Percentiles rank a stretch among this genome's conserved stretches.
Evolutionary conservation across 2,329 filamentous ascomycete species (phyloP).

Genomic region (Alternaria incomplexa): DNA sequence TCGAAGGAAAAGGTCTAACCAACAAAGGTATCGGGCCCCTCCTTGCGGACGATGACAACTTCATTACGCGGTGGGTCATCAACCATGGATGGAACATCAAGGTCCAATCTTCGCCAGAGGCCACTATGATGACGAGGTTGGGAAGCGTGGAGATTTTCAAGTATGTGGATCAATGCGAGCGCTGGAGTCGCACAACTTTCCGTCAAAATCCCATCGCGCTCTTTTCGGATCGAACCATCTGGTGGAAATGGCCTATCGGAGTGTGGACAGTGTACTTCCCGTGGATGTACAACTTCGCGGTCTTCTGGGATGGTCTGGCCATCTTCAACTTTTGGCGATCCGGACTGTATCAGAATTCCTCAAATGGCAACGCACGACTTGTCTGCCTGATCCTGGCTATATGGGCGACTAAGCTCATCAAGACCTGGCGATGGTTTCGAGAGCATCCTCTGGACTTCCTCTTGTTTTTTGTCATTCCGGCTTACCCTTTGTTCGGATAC

Average conservation of each 20-base stretch:
- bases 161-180: conserved; percentile 28
- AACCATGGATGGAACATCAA: conserved; percentile 56
- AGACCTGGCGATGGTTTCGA: conserved; percentile 30
- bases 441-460: conserved; percentile 25
- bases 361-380: background rate
- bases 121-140: conserved; percentile 50
- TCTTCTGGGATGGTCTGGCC: conserved; percentile 27
- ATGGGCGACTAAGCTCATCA: conserved; percentile 28
- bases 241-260: conserved; percentile 31
- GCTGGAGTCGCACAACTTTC: conserved; percentile 34
- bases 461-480: conserved; percentile 26
- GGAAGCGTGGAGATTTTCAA: conserved; percentile 17
- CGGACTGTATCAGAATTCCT: conserved; percentile 7
- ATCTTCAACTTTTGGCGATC: conserved; percentile 15
- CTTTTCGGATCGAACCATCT: conserved; percentile 26
- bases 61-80: conserved; percentile 60
- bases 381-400: conserved; percentile 3
- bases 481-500: conserved; percentile 24
- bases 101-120: conserved; percentile 57
- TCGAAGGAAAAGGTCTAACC: background rate
- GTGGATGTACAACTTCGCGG: conserved; percentile 34
- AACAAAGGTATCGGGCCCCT: conserved; percentile 23
- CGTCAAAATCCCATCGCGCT: conserved; percentile 32
- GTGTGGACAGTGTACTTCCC: conserved; percentile 32
- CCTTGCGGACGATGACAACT: conserved; percentile 48